Percentiles rank a stretch among this genome's conserved stretches.
Conservation (phyloP, 495 filamentous ascomycete species). For the Platismatia glauca region DNA sequence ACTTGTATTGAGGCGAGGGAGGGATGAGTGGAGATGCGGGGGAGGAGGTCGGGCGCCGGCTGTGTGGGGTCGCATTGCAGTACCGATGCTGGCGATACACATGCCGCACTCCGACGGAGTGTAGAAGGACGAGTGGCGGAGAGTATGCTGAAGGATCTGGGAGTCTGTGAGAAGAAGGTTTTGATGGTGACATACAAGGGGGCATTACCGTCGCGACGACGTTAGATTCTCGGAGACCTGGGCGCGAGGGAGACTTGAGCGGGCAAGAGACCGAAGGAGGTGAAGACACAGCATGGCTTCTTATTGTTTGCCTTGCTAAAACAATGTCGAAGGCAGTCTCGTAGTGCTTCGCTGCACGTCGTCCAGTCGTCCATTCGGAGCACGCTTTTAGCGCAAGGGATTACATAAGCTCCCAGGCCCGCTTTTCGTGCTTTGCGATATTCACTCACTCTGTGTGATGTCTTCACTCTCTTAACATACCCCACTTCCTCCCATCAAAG, state of each 20-base stretch:
- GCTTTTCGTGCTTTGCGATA: no score
- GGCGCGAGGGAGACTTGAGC: neutral
- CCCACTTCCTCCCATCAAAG: neutral
- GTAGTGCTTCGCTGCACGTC: no score
- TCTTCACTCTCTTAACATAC: neutral
- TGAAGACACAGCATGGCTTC: conserved; percentile 12
- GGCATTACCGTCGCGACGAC: conserved; percentile 3
- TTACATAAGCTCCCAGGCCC: no score
- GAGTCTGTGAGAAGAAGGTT: neutral
- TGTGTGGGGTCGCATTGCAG: neutral
- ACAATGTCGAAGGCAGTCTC: no score
- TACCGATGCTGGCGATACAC: neutral
- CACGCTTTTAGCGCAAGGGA: no score
- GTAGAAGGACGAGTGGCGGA: conserved; percentile 8
- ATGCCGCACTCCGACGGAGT: neutral
- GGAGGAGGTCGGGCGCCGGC: conserved; percentile 17
- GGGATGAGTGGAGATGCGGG: conserved; percentile 40
- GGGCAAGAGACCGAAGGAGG: conserved; percentile 3
- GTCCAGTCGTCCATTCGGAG: no score
- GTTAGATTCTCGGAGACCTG: neutral
- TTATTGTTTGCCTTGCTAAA: no score
- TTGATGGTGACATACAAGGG: neutral
- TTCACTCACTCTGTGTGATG: neutral
- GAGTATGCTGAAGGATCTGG: conserved; percentile 12
- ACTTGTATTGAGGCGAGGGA: conserved; percentile 39